Conservation (phyloP, 371 early-diverging fungal genomes). For the Mortierella polycephala region DNA sequence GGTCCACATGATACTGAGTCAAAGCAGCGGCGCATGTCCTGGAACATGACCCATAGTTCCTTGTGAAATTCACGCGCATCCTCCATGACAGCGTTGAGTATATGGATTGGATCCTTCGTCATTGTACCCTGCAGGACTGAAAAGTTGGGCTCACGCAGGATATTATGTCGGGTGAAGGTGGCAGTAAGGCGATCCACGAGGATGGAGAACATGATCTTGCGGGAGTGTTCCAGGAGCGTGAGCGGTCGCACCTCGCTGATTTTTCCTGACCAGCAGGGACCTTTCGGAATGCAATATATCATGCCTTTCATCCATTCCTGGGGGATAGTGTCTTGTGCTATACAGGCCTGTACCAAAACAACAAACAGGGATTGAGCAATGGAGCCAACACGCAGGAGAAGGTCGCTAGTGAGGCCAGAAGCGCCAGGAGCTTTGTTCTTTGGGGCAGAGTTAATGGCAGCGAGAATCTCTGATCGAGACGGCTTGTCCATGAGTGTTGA, state of each 20-base stretch:
- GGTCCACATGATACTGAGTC: conserved; percentile 19
- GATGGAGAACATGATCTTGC: conserved; percentile 34
- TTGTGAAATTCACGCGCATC: conserved; percentile 25
- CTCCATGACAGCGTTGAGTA: conserved; percentile 27
- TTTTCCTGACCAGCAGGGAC: conserved; percentile 8
- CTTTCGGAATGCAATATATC: conserved; percentile 32
- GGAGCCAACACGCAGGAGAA: background rate
- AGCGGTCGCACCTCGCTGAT: conserved; percentile 21
- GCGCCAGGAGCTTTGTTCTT: conserved; percentile 12
- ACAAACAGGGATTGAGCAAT: background rate
- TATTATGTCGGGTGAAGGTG: background rate
- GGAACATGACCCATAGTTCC: conserved; percentile 23
- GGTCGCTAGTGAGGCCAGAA: conserved; percentile 1
- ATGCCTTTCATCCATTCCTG: conserved; percentile 16
- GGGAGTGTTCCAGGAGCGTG: conserved; percentile 25
- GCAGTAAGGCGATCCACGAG: background rate
- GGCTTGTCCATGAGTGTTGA: conserved; percentile 14
- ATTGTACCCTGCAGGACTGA: conserved; percentile 25
- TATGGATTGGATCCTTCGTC: conserved; percentile 29
- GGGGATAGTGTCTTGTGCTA: background rate
- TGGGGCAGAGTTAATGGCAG: conserved; percentile 7
- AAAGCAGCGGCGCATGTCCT: conserved; percentile 27
- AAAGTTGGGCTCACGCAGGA: conserved; percentile 21
- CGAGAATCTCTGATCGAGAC: background rate
- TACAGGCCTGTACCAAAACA: conserved; percentile 4